Conservation (phyloP, 2,329 filamentous ascomycete species). For the Cytospora mali region DNA sequence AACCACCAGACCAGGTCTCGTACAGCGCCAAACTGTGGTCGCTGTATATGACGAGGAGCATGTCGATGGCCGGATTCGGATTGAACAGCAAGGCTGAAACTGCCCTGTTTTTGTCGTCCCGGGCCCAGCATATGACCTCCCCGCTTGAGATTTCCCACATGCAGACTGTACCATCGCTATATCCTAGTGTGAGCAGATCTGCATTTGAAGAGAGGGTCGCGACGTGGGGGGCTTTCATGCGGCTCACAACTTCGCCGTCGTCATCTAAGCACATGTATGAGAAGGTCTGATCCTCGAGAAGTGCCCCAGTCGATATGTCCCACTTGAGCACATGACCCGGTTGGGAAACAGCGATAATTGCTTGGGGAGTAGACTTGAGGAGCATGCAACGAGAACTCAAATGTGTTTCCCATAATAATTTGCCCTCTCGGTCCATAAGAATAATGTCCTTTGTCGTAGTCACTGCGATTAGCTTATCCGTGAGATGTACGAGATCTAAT, state of each 20-base stretch:
- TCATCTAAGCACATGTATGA: slow-evolving; percentile 20
- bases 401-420: slow-evolving; percentile 25
- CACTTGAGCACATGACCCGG: slow-evolving; percentile 29
- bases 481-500: slow-evolving; percentile 27
- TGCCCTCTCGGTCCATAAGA: slow-evolving; percentile 27
- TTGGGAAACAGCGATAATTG: slow-evolving; percentile 24
- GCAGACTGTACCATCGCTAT: slow-evolving; percentile 31
- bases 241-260: slow-evolving; percentile 6
- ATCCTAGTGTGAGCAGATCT: slow-evolving; percentile 32
- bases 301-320: slow-evolving; percentile 27
- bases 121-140: slow-evolving; percentile 31
- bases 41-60: slow-evolving; percentile 31
- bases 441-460: slow-evolving; percentile 25
- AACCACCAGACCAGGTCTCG: slow-evolving; percentile 29
- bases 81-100: slow-evolving; percentile 31
- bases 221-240: slow-evolving; percentile 22
- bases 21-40: slow-evolving; percentile 30
- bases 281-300: slow-evolving; percentile 28
- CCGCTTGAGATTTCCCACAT: slow-evolving; percentile 29
- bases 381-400: slow-evolving; percentile 27
- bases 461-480: slow-evolving; percentile 10
- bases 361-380: slow-evolving; percentile 12
- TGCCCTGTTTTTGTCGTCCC: slow-evolving; percentile 27
- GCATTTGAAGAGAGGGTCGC: slow-evolving; percentile 30
- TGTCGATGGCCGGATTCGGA: slow-evolving; percentile 29